Base-by-base conservation (phyloP, 2,329 filamentous ascomycete genomes). In the Talaromyces sp. region DNA sequence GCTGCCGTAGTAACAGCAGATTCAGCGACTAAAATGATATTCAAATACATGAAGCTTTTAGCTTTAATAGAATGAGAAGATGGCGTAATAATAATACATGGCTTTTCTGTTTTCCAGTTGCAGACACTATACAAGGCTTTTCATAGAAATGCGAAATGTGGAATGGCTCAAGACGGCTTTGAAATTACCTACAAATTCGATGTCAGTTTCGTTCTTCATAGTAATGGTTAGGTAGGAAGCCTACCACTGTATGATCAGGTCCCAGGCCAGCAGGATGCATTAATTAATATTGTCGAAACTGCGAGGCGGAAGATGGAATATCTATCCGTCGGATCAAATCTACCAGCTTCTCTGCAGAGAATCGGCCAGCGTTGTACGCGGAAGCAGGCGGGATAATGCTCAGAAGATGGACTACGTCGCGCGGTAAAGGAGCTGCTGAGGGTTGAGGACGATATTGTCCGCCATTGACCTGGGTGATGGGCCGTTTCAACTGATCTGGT, bases 381-480 rank as follows among this genome's bases (percentile, higher is more conserved):
- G 90, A 86, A 0, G 91, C 85, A 0, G 87, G 83, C 0, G 93
- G 93, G 13, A 96, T 89, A 67, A 93, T 89, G 69, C 89, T 88
- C 11, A 96, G 81, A 34, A 88, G 77, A 69, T 84, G 83, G 40
- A 84, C 82, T 59, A 89, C 81, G 63, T 88, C 85, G 47, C 91
- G 87, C 31, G 94, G 92, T 43, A 97, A 84, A 0, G 91, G 88
- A 2, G 89, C 85, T 11, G 88, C 84, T 29, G 81, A 78, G 49
- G 78, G 75, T 63, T 78, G 87, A 5, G 88, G 83, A 61, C 87
- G 85, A 74, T 77, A 74, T 56, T 77, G 74, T 3, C 73, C 70
- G 8, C 71, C 70, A 36, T 54, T 54, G 15, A 53, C 22, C 15
- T 62, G 60, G n/a, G 60, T n/a, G 49, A 10, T 56, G 8, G 81